Base-by-base conservation (phyloP, 805 yeast species). In the Candida pseudoglaebosa region DNA sequence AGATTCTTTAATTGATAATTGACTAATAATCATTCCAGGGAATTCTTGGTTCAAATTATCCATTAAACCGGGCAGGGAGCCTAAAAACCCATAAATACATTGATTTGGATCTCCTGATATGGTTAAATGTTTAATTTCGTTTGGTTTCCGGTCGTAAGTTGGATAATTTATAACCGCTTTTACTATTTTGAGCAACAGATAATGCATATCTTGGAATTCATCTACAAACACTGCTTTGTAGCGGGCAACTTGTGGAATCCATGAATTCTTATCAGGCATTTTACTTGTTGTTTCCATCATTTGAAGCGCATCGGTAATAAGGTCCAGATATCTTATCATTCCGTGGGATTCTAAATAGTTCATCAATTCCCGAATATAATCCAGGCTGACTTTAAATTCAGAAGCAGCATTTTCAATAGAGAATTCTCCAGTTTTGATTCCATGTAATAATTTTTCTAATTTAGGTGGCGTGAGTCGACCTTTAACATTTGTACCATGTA, bases 91-190 rank as follows among this genome's bases (percentile, higher is more conserved):
- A 53, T 81, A 84, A 20, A 84, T 80, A 37, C 84, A 71, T 57
- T 84, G 91, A 52, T 78, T 70, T 1, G 79, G 75, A 57, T 84
- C 91, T 1, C 90, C 90, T 3, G 88, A 82, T 14, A 84, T 55
- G 1, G 82, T 72, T 24, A 84, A 49, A 53, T 84, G 89, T 38
- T 75, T 70, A 2, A 49, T 47, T 5, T 41, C 42, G 4, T 40
- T 41, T 9, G 18, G 34, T 4, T 15, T 40, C 12, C 19, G 28
- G 3, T 42, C 54, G 4, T 32, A 21, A 3, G 62, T 56, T 5
- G 67, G 70, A 43, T 66, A 64, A 0, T 68, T 45, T 2, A 76
- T 58, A 1, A 65, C 52, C 4, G 56, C 51, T 31, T 50, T 46
- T 3, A 81, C 58, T 2, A 83, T 53, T 14, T 67, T 65, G 18